Conservation (phyloP, 768 basidiomycete genomes). For the Leccinum subgranulosum region DNA sequence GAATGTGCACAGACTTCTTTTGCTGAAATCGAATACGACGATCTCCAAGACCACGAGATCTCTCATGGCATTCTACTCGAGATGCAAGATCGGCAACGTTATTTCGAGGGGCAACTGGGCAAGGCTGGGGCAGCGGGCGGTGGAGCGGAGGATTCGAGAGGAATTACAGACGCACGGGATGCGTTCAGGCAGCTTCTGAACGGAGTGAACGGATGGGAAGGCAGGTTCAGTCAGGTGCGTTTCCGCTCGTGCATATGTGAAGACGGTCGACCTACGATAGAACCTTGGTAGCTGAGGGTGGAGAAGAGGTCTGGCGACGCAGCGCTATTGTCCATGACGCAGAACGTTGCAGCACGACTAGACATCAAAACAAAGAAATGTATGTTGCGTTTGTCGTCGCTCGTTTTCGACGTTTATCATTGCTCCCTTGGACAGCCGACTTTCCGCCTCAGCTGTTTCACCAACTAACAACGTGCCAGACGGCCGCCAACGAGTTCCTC, state of each 20-base stretch:
- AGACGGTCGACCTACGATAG: background rate
- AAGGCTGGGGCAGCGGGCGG: slow-evolving; percentile 13
- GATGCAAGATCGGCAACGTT: slow-evolving; percentile 82
- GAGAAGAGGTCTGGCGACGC: slow-evolving; percentile 67
- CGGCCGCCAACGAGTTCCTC: slow-evolving; percentile 92
- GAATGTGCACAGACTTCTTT: slow-evolving; percentile 30
- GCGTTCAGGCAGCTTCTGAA: slow-evolving; percentile 47
- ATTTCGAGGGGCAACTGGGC: slow-evolving; percentile 68
- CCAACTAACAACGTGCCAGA: slow-evolving; percentile 87
- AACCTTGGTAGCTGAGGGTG: slow-evolving; percentile 51
- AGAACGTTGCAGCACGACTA: slow-evolving; percentile 70
- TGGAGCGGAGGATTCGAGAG: slow-evolving; percentile 11
- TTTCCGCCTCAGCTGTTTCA: slow-evolving; percentile 76
- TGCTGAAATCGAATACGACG: slow-evolving; percentile 77
- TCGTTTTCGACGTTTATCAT: background rate
- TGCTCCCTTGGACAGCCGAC: slow-evolving; percentile 48
- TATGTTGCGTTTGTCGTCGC: slow-evolving; percentile 29
- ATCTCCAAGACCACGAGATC: slow-evolving; percentile 68
- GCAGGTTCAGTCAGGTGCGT: slow-evolving; percentile 53
- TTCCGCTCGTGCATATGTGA: background rate
- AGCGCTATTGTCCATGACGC: slow-evolving; percentile 71
- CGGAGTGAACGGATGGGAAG: slow-evolving; percentile 56
- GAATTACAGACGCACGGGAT: slow-evolving; percentile 42
- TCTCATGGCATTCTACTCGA: slow-evolving; percentile 74
- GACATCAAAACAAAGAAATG: slow-evolving; percentile 66